phyloP scores from a whole-genome alignment of 2,329 filamentous ascomycete species.

The Ceratocystis eucalypticola region DNA sequence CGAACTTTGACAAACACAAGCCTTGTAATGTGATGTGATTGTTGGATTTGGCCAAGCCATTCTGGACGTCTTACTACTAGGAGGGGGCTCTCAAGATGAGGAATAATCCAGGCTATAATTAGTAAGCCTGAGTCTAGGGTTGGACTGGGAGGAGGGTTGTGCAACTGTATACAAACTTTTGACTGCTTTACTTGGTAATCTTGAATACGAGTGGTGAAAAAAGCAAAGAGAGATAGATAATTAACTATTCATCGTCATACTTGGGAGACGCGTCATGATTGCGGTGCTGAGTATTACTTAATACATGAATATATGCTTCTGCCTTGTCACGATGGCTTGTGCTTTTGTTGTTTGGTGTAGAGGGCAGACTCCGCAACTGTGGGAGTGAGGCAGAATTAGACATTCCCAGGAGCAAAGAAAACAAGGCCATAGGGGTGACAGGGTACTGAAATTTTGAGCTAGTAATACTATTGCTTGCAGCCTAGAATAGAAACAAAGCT shows the following conservation, averaged over 20 bases:
- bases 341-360: not conserved
- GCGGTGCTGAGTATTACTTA: not conserved
- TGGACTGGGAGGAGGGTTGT: not conserved
- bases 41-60: not conserved
- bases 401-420: not conserved
- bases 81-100: not conserved
- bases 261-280: not conserved
- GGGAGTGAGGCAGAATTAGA: conserved; percentile 6
- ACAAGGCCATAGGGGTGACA: not conserved
- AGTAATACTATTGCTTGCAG: not conserved
- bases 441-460: not conserved
- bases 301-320: not conserved
- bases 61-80: not conserved
- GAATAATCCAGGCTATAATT: not conserved
- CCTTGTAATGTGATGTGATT: not conserved
- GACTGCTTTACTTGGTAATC: not conserved
- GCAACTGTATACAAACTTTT: not conserved
- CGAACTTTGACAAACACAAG: conserved; percentile 29
- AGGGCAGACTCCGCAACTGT: not conserved
- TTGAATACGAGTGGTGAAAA: not conserved
- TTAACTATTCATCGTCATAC: not conserved
- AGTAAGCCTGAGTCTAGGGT: not conserved
- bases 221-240: not conserved
- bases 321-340: conserved; percentile 3
- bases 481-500: not conserved